Conservation (phyloP, 176 grass and related monocot genomes). For the Themeda triandra region DNA sequence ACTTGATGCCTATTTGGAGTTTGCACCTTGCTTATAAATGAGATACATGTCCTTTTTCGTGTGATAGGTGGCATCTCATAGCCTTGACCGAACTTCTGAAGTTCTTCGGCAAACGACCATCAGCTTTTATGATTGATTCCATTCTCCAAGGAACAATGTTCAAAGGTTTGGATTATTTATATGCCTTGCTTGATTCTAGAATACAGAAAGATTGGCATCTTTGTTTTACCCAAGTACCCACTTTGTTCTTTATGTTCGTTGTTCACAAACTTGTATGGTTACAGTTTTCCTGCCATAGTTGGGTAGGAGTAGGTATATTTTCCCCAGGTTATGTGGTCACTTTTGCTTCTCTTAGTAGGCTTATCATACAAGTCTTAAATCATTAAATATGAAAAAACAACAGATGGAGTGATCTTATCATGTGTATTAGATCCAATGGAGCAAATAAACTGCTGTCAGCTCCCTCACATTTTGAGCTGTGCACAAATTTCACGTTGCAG, state of each 20-base stretch:
- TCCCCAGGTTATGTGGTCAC: neutral
- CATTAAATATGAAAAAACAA: neutral
- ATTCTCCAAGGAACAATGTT: neutral
- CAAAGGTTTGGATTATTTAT: conserved; percentile 25
- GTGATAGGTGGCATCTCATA: conserved; percentile 93
- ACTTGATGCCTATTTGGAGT: neutral
- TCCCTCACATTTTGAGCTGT: neutral
- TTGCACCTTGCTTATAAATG: neutral
- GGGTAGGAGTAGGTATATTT: neutral
- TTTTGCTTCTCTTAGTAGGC: neutral
- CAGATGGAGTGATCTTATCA: neutral
- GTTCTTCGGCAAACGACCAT: conserved; percentile 91
- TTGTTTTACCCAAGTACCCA: neutral
- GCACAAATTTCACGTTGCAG: neutral
- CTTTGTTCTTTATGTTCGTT: neutral
- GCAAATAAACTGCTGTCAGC: neutral
- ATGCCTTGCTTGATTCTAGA: neutral
- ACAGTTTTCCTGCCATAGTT: neutral
- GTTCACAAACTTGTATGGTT: neutral
- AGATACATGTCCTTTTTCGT: conserved; percentile 21
- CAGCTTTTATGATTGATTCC: conserved; percentile 61
- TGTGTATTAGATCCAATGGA: neutral
- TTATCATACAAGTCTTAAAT: neutral
- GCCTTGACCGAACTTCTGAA: conserved; percentile 89
- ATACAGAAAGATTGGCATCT: neutral